Conservation (phyloP, 768 basidiomycete genomes). For the Gloeopeniophorella convolvens region DNA sequence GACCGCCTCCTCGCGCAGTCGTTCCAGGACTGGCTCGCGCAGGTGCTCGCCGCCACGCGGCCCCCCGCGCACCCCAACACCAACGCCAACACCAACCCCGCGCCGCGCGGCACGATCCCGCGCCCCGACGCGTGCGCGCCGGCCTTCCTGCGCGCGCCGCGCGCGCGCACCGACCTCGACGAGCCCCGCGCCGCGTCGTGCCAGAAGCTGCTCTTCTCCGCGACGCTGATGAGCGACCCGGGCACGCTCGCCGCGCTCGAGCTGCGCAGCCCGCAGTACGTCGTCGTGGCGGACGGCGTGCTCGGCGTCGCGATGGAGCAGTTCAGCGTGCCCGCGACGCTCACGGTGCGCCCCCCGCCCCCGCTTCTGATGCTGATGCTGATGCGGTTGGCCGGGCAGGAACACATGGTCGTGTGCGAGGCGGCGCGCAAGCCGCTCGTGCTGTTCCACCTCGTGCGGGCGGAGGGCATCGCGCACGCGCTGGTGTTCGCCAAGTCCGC, state of each 20-base stretch:
- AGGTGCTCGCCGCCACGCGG: conserved; percentile 71
- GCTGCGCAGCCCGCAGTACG: conserved; percentile 77
- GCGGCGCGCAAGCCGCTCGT: conserved; percentile 80
- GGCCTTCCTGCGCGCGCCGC: conserved; percentile 40
- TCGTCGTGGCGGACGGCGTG: conserved; percentile 52
- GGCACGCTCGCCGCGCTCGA: conserved; percentile 83
- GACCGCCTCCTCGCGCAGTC: conserved; percentile 93
- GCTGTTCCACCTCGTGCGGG: conserved; percentile 79
- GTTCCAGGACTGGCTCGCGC: conserved; percentile 91
- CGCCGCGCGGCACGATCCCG: conserved; percentile 14
- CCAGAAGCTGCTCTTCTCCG: conserved; percentile 94
- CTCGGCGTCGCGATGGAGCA: conserved; percentile 62
- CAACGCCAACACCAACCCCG: not conserved
- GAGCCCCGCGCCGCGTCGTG: conserved; percentile 63
- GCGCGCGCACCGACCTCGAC: conserved; percentile 44
- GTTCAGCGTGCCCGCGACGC: conserved; percentile 73
- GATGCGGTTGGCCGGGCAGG: conserved; percentile 37
- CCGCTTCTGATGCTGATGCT: conserved; percentile 1
- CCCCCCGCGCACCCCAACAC: conserved; percentile 23
- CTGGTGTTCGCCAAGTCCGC: conserved; percentile 97
- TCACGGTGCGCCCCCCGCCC: conserved; percentile 47
- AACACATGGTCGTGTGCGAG: conserved; percentile 80
- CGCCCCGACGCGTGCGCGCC: conserved; percentile 58
- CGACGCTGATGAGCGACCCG: conserved; percentile 91
- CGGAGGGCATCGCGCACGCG: conserved; percentile 53